Conservation (phyloP, 345 rosid genomes). For the Garcia nutans region DNA sequence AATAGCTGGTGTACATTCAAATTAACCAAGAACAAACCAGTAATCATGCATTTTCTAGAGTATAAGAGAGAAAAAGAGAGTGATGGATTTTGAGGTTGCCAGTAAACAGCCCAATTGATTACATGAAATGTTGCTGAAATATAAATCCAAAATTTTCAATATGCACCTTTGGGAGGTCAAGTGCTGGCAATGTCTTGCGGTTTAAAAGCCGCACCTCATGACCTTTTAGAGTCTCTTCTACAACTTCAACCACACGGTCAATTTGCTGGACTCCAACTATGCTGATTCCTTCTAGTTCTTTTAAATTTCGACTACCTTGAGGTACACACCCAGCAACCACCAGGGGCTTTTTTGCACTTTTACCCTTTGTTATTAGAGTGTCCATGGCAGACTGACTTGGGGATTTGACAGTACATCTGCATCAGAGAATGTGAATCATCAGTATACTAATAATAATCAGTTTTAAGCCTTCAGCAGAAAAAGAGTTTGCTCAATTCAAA, state of each 20-base stretch:
- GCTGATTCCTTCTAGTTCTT: slow-evolving; percentile 87
- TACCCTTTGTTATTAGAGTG: slow-evolving; percentile 71
- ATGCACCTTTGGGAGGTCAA: slow-evolving; percentile 85
- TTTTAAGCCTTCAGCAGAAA: neutral
- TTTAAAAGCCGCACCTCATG: slow-evolving; percentile 85
- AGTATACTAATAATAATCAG: neutral
- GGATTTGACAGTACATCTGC: slow-evolving; percentile 87
- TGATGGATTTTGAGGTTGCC: neutral
- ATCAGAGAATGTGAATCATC: slow-evolving; percentile 16
- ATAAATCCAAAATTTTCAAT: slow-evolving; percentile 23
- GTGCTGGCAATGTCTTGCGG: slow-evolving; percentile 85
- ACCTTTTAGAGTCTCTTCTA: slow-evolving; percentile 95
- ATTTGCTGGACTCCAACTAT: slow-evolving; percentile 94
- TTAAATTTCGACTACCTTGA: slow-evolving; percentile 85
- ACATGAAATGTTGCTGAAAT: slow-evolving; percentile 1
- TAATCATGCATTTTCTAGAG: neutral
- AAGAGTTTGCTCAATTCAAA: neutral
- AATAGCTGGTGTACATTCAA: neutral
- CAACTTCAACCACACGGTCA: slow-evolving; percentile 97
- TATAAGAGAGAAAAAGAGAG: neutral
- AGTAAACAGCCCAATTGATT: neutral
- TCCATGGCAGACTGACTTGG: slow-evolving; percentile 97
- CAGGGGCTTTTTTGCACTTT: slow-evolving; percentile 60
- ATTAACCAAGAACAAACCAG: neutral
- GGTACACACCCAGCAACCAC: slow-evolving; percentile 99